Conservation (phyloP, 257 asterid species). For the Nicotiana sylvestris region DNA sequence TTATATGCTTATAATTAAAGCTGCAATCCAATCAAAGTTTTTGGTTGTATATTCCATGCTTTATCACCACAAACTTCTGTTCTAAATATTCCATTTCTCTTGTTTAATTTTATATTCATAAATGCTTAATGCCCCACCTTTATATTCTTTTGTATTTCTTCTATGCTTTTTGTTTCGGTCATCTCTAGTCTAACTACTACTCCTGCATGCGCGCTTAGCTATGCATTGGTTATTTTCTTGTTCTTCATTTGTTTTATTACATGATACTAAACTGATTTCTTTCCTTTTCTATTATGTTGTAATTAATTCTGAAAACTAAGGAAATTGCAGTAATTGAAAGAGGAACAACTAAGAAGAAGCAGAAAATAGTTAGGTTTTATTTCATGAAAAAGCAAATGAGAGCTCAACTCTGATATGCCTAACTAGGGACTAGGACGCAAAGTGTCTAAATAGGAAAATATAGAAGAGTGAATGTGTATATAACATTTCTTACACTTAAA, state of each 20-base stretch:
- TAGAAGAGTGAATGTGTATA: too few species aligned
- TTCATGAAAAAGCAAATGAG: too few species aligned
- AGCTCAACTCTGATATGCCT: too few species aligned
- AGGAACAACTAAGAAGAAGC: too few species aligned
- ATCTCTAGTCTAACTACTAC: background rate
- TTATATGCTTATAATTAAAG: background rate
- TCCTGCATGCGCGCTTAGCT: background rate
- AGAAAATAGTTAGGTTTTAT: too few species aligned
- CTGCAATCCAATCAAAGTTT: background rate
- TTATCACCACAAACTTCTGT: background rate
- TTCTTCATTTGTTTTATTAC: background rate
- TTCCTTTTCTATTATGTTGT: background rate
- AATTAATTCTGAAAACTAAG: too few species aligned
- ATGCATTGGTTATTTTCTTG: background rate
- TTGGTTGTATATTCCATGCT: background rate
- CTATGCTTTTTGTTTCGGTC: background rate
- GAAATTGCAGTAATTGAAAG: too few species aligned
- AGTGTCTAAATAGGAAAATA: too few species aligned
- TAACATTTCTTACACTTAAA: too few species aligned
- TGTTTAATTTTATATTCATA: background rate
- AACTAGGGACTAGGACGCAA: too few species aligned
- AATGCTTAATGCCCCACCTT: background rate
- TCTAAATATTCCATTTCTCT: background rate
- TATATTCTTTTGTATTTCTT: background rate
- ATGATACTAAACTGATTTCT: background rate